These are phyloP conservation scores for Capsaspora owczarzaki DNA, from an alignment of 78 protist genomes.

Conservation along the genomic window DNA sequence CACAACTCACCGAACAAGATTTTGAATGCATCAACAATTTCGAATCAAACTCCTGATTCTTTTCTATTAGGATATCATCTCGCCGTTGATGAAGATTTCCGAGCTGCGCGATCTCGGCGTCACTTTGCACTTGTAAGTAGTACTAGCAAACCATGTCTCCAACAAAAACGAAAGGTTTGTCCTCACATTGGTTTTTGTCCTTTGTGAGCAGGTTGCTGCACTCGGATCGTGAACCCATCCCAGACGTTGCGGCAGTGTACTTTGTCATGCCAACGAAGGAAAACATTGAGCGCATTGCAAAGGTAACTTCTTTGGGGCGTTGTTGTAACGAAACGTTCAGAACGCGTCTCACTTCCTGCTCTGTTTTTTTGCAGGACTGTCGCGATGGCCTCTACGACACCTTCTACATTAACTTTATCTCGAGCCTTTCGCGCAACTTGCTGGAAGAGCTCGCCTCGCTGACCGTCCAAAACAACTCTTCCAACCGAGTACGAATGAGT, in stretches of 20 bases:
- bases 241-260: conserved; percentile 88
- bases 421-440: conserved; percentile 46
- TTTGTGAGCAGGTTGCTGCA: conserved; percentile 54
- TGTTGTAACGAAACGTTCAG: not conserved
- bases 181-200: no score
- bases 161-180: no score
- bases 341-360: not conserved
- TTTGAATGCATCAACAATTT: no score
- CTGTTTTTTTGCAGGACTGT: not conserved
- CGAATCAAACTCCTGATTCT: no score
- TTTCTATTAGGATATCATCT: conserved; percentile 38
- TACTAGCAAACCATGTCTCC: no score
- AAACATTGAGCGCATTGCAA: conserved; percentile 58
- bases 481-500: not conserved
- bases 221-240: conserved; percentile 66
- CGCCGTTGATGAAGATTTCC: conserved; percentile 68
- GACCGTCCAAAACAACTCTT: conserved; percentile 42
- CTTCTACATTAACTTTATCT: conserved; percentile 67
- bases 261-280: conserved; percentile 74
- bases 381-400: conserved; percentile 57
- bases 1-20: no score
- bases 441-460: conserved; percentile 67
- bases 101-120: conserved; percentile 76
- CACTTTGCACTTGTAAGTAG: conserved; percentile 53
- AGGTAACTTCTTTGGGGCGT: not conserved